Conservation (phyloP, 148 eudicot genomes). For the Suaeda aralocaspica region DNA sequence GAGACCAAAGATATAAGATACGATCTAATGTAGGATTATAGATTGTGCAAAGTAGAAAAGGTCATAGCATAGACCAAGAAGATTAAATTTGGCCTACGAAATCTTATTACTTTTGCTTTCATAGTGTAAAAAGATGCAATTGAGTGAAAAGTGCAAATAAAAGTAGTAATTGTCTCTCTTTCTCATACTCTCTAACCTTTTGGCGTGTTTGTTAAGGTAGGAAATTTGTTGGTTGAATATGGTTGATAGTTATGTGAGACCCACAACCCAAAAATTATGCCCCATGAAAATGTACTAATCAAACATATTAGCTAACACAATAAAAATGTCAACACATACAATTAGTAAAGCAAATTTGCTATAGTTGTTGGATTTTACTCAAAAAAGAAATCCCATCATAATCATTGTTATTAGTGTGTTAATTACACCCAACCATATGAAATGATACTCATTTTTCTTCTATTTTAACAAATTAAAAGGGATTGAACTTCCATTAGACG, state of each 20-base stretch:
- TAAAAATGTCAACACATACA: neutral
- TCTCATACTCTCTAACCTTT: slow-evolving; percentile 5
- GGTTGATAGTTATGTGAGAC: slow-evolving; percentile 6
- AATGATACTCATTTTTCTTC: neutral
- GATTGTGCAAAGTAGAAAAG: neutral
- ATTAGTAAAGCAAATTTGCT: neutral
- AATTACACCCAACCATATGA: slow-evolving; percentile 22
- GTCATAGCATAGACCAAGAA: slow-evolving; percentile 5
- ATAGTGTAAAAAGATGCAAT: slow-evolving; percentile 22
- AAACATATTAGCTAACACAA: neutral
- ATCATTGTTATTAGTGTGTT: slow-evolving; percentile 6
- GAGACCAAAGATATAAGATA: neutral
- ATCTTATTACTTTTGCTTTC: slow-evolving; percentile 26
- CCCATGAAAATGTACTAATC: neutral
- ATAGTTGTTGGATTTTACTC: slow-evolving; percentile 20
- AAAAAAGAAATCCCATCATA: slow-evolving; percentile 21
- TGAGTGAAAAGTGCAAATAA: slow-evolving; percentile 26
- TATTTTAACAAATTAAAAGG: neutral
- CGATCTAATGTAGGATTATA: neutral
- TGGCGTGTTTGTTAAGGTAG: slow-evolving; percentile 30
- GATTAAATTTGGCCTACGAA: slow-evolving; percentile 22
- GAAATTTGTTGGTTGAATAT: slow-evolving; percentile 12
- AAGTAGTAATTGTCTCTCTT: slow-evolving; percentile 15
- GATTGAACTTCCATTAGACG: slow-evolving; percentile 16
- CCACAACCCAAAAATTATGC: neutral